Evolutionary conservation across 2,329 filamentous ascomycete species (phyloP), one percentile per base, ranked within the genome.

Genomic region (Dothidotthia symphoricarpi): DNA sequence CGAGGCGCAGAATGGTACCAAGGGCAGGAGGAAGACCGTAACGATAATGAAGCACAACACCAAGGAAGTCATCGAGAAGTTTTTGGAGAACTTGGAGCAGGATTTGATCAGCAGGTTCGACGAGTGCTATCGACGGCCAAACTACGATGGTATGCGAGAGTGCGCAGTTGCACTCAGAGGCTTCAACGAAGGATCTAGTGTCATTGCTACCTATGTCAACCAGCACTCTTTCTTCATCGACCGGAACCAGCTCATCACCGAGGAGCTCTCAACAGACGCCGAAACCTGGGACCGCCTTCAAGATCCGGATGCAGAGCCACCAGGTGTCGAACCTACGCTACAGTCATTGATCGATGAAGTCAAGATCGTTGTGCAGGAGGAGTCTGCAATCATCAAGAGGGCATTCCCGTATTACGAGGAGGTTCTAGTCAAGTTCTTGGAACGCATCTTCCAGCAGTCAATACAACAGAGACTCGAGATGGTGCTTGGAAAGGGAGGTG

Each of bases 221-320:
- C 93, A 98, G 66, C 94, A 98, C 69, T 89, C 95, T 60, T 98
- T 98, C 76, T 98, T 98, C 70, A 96, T 98, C 60, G 93, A 97
- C 63, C 79, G 90, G 16, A 93, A 89, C 52, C 91, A 97, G 65
- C 75, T 98, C 40, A 84, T 95, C 33, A 86, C 85, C 0, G 90
- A 95, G 57, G 90, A 95, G 63, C 81, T 95, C 12, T 78, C 77
- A 3, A 78, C 80, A 10, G 87, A 93, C 54, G 78, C 72, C n/a
- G 76, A 80, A 32, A 77, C 72, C 2, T 96, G 91, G 90, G 91
- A 97, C 40, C 83, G 85, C 52, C 75, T 98, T 35, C 91, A 94
- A 31, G 93, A 98, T 60, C 94, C 94, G 0, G 93, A 98, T 68
- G 82, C 87, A 1, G 90, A 95, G 33, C 86, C 90, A 2, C 90